These are phyloP conservation scores for Quercus dentata DNA, from an alignment of 306 rosid genomes.

Conservation along the genomic window DNA sequence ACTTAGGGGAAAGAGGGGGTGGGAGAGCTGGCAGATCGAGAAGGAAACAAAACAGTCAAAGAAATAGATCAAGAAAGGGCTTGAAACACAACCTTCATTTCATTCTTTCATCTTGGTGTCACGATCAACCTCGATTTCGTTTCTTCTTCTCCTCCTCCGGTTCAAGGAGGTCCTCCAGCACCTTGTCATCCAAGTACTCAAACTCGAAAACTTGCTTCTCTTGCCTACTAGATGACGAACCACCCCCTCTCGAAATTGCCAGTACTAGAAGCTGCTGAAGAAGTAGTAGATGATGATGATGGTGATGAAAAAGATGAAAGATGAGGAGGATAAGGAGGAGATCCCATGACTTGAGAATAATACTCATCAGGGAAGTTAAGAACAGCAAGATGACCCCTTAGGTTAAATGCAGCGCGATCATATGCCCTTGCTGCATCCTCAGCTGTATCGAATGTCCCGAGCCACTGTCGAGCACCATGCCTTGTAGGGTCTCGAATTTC, in stretches of 20 bases:
- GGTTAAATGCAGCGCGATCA: slow-evolving; percentile 70
- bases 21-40: too few species aligned
- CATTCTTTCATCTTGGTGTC: background rate
- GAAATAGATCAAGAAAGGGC: background rate
- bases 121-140: slow-evolving; percentile 10
- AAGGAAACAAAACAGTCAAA: background rate
- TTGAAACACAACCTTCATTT: background rate
- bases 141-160: slow-evolving; percentile 44
- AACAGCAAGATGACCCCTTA: slow-evolving; percentile 74
- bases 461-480: slow-evolving; percentile 74
- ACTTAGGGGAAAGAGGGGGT: too few species aligned
- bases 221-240: slow-evolving; percentile 25
- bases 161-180: slow-evolving; percentile 79
- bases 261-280: slow-evolving; percentile 4
- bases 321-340: slow-evolving; percentile 64
- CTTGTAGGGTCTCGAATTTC: slow-evolving; percentile 76
- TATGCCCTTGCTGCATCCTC: slow-evolving; percentile 86
- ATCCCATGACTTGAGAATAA: slow-evolving; percentile 50
- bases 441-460: slow-evolving; percentile 83
- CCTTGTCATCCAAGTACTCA: slow-evolving; percentile 63
- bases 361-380: slow-evolving; percentile 79
- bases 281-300: slow-evolving; percentile 22
- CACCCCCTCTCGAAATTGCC: slow-evolving; percentile 16
- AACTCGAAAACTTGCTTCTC: slow-evolving; percentile 59
- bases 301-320: slow-evolving; percentile 19